Evolutionary conservation across 805 yeast genomes (phyloP).

Genomic region (Yarrowia divulgata): DNA sequence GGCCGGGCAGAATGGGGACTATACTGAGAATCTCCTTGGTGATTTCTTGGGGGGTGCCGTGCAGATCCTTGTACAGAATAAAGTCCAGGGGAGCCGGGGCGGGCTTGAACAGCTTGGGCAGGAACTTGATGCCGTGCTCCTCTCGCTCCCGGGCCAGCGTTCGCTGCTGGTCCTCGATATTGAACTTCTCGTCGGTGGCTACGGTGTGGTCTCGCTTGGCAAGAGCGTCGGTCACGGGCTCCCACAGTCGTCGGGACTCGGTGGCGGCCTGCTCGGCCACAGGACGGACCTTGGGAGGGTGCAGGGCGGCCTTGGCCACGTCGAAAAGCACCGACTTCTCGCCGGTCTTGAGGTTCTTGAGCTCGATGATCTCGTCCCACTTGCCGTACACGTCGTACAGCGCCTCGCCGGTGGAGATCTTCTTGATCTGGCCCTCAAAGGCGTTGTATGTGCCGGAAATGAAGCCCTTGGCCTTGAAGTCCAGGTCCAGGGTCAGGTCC

Average conservation of each 20-base stretch:
- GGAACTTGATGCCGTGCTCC: constrained; percentile 81
- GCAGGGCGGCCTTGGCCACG: constrained; percentile 60
- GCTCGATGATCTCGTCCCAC: constrained; percentile 87
- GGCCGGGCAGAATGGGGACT: constrained; percentile 87
- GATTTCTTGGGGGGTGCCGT: constrained; percentile 60
- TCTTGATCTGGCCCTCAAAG: constrained; percentile 75
- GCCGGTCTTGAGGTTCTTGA: constrained; percentile 61
- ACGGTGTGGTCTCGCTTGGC: constrained; percentile 75
- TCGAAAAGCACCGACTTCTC: constrained; percentile 64
- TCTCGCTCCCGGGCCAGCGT: constrained; percentile 70
- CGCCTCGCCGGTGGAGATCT: constrained; percentile 58
- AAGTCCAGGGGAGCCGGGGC: constrained; percentile 61
- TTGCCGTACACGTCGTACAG: constrained; percentile 80
- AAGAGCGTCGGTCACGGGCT: constrained; percentile 80
- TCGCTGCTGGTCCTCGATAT: constrained; percentile 89
- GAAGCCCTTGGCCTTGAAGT: constrained; percentile 94
- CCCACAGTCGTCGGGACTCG: constrained; percentile 88
- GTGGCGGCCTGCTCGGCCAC: constrained; percentile 76
- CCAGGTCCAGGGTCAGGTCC: constrained; percentile 77
- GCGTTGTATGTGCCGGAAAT: constrained; percentile 92
- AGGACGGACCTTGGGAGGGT: constrained; percentile 77
- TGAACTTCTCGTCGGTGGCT: constrained; percentile 88
- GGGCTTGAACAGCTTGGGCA: constrained; percentile 76
- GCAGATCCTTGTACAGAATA: constrained; percentile 68
- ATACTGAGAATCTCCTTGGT: constrained; percentile 64